Evolutionary conservation across 345 rosid genomes (phyloP).

Genomic region (Boechera retrofracta): DNA sequence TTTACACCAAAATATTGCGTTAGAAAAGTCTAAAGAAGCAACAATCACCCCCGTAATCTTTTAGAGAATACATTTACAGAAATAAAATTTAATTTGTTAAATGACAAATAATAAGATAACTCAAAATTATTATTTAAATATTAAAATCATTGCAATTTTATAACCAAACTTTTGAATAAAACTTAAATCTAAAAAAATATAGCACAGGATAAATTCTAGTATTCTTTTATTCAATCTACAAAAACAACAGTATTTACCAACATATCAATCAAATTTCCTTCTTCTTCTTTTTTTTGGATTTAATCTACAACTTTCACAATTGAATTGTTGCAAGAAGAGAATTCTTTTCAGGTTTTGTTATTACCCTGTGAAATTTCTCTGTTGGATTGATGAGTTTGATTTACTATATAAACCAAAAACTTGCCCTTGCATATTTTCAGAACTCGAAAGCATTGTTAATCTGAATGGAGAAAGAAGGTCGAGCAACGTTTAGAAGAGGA

Average conservation of each 20-base stretch:
- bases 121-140: no score
- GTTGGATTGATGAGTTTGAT: constrained; percentile 15
- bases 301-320: not conserved
- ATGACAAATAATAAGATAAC: no score
- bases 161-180: no score
- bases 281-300: not conserved
- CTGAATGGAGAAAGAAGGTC: constrained; percentile 79
- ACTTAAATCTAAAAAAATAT: no score
- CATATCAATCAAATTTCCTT: not conserved
- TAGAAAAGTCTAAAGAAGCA: no score
- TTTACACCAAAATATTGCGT: no score
- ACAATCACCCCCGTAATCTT: no score
- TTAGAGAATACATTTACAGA: no score
- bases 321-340: not conserved
- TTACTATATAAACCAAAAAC: constrained; percentile 33
- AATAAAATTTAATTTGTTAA: no score
- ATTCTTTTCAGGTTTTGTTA: constrained; percentile 14
- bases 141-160: no score
- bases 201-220: no score
- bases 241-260: not conserved
- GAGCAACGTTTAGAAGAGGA: constrained; percentile 62
- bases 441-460: constrained; percentile 84
- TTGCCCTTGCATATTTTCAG: constrained; percentile 46
- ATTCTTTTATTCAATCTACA: not conserved
- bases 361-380: not conserved